Percentiles rank a stretch among this genome's conserved stretches.
Evolutionary conservation across 1,139 yeast genomes (phyloP).

Genomic region (Yamadazyma atmosphaerica): DNA sequence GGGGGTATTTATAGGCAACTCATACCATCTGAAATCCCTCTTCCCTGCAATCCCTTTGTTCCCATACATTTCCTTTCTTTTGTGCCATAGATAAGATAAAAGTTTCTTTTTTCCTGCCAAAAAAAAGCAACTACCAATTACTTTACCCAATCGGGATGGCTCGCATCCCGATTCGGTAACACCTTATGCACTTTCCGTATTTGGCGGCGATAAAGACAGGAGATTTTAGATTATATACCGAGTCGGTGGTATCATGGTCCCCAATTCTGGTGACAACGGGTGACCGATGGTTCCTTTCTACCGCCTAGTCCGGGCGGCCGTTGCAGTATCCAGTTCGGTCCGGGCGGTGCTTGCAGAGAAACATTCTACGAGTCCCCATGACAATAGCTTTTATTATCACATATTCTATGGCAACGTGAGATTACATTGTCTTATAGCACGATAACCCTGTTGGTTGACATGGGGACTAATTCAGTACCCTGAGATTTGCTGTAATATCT

Average conservation of each 20-base stretch:
- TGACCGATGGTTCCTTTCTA: too few relatives aligned
- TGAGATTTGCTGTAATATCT: not conserved
- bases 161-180: not conserved
- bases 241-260: not conserved
- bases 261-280: too few relatives aligned
- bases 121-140: not conserved
- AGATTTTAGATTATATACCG: too few relatives aligned
- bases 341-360: not conserved
- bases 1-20: slow-evolving; percentile 1
- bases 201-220: too few relatives aligned
- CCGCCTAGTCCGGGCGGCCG: too few relatives aligned
- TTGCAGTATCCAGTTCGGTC: not conserved
- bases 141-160: not conserved
- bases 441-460: not conserved
- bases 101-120: not conserved
- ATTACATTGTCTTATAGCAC: not conserved
- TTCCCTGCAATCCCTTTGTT: not conserved
- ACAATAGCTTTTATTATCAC: not conserved
- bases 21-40: not conserved
- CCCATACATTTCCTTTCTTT: not conserved
- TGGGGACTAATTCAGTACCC: not conserved
- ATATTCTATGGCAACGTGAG: not conserved
- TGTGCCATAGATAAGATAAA: slow-evolving; percentile 1
- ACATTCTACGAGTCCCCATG: not conserved
- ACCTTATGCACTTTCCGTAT: too few relatives aligned